These are phyloP conservation scores for Kockovaella imperatae DNA, from an alignment of 768 basidiomycete species.

Conservation along the genomic window DNA sequence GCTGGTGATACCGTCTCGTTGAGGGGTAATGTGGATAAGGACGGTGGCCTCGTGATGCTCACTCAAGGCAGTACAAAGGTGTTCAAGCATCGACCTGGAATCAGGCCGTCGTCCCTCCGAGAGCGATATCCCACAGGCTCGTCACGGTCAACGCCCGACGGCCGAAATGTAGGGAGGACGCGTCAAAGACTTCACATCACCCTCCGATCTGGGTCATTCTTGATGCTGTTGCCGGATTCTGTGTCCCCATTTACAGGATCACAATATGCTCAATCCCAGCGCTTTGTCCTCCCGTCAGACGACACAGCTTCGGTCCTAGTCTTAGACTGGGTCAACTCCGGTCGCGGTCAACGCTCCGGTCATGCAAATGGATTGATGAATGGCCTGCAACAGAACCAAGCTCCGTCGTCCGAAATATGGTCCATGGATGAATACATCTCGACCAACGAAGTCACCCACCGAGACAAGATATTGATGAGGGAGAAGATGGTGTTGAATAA, in stretches of 20 bases:
- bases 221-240: conserved; percentile 83
- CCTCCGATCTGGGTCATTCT: conserved; percentile 52
- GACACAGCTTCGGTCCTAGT: conserved; percentile 57
- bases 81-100: conserved; percentile 66
- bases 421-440: conserved; percentile 75
- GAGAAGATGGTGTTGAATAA: conserved; percentile 71
- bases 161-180: conserved; percentile 4
- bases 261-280: conserved; percentile 74
- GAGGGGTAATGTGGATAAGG: conserved; percentile 54
- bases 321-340: conserved; percentile 88
- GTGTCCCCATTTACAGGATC: conserved; percentile 85
- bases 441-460: conserved; percentile 70
- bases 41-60: conserved; percentile 60
- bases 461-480: conserved; percentile 59
- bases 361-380: conserved; percentile 46
- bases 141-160: background rate
- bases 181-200: conserved; percentile 60
- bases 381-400: background rate
- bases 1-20: conserved; percentile 70
- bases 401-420: conserved; percentile 65
- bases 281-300: conserved; percentile 57
- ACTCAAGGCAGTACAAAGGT: conserved; percentile 92
- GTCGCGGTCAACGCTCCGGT: conserved; percentile 50
- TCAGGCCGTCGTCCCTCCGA: conserved; percentile 42
- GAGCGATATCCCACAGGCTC: background rate